Evolutionary conservation across 495 filamentous ascomycete genomes (phyloP), one percentile per base, ranked within the genome.

Genomic region (Friedmanniomyces simplex): DNA sequence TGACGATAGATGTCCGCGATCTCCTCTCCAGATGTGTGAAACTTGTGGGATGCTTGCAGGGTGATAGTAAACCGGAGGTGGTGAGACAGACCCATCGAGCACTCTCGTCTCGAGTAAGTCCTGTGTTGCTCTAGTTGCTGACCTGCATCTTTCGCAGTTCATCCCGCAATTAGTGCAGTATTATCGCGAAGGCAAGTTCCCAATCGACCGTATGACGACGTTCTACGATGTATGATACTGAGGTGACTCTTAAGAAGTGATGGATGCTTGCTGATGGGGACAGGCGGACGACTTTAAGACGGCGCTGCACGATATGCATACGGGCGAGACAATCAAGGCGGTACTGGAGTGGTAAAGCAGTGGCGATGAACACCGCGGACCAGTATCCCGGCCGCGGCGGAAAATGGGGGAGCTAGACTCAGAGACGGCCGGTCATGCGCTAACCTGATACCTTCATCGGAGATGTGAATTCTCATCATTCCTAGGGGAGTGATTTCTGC

Each of bases 221-320:
- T 46, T 11, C 10, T 63, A 47, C 72, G 86, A 84, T 61, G 88
- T 87, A 8, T 12, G 43, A 8, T 21, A 6, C 21, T 37, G 34
- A n/a, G n/a, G n/a, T n/a, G n/a, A n/a, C n/a, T n/a, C n/a, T n/a
- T n/a, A n/a, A n/a, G n/a, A 11, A 47, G 8, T n/a, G 43, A 8
- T 47, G 43, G 13, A n/a, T 8, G 13, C 8, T 8, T 47, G 20
- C 10, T 47, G 43, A 47, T 7, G 7, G 18, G 6, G 14, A 47
- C 20, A 47, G 43, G 43, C 43, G 30, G 87, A 88, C 58, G 80
- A 86, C 59, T 77, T 89, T 54, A 58, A 74, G 65, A 64, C 69
- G 58, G 77, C 73, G 28, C 72, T 76, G 55, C 51, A 70, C 22
- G 71, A 72, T 50, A 59, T 76, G 66, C 69, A 74, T 30, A 65